These are phyloP conservation scores for Pyrrhoderma lamaoense DNA, from an alignment of 1,284 basidiomycete genomes.

Conservation along the genomic window DNA sequence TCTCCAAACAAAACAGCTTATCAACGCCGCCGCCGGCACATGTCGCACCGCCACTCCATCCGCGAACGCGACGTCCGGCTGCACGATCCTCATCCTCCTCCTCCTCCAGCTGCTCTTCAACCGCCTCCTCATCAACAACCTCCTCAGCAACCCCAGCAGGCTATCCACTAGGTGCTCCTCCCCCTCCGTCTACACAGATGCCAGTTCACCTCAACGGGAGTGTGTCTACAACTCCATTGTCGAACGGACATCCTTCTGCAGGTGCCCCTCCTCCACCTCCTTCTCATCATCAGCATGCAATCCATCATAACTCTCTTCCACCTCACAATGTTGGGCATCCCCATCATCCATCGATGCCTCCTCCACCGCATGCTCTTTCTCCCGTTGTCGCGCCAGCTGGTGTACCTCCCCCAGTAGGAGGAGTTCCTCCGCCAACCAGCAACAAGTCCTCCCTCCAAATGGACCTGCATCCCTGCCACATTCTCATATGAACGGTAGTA, in stretches of 20 bases:
- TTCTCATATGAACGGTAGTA: conserved; percentile 21
- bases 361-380: conserved; percentile 28
- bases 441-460: conserved; percentile 33
- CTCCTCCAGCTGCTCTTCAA: background rate
- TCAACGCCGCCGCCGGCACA: conserved; percentile 24
- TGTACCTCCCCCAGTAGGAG: conserved; percentile 1
- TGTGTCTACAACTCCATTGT: conserved; percentile 30
- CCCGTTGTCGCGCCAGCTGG: conserved; percentile 38
- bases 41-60: conserved; percentile 57
- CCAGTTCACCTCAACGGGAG: conserved; percentile 45
- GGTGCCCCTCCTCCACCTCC: too few species aligned
- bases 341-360: background rate
- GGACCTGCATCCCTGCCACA: conserved; percentile 22
- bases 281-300: conserved; percentile 41
- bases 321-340: conserved; percentile 31
- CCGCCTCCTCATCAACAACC: too few species aligned
- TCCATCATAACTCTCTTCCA: conserved; percentile 31
- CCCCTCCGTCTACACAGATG: conserved; percentile 26
- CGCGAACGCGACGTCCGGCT: conserved; percentile 59
- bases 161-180: conserved; percentile 21
- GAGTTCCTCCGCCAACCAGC: background rate
- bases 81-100: conserved; percentile 43
- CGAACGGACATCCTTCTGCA: conserved; percentile 2
- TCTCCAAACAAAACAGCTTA: conserved; percentile 22
- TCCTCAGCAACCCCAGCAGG: background rate